Percentiles rank a stretch among this genome's conserved stretches.
Evolutionary conservation across 2,329 filamentous ascomycete genomes (phyloP).

Genomic region (Colletotrichum magnum): DNA sequence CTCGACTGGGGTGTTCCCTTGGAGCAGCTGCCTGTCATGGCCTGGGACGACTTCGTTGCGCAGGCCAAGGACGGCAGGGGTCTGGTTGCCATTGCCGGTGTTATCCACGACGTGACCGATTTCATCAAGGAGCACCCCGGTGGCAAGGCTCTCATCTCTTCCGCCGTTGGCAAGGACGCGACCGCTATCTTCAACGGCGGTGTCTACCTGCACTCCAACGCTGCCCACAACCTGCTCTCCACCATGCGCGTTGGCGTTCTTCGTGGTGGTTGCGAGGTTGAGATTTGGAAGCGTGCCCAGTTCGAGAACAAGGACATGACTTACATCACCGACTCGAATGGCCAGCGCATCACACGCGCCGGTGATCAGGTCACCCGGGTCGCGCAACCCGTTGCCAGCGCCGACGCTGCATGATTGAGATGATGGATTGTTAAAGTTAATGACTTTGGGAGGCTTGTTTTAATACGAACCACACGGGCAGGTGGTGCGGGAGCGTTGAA

Average conservation of each 20-base stretch:
- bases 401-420: slow-evolving; percentile 79
- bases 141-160: slow-evolving; percentile 87
- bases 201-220: slow-evolving; percentile 91
- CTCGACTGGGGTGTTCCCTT: slow-evolving; percentile 91
- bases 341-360: slow-evolving; percentile 87
- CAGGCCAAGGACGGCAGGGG: slow-evolving; percentile 84
- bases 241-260: slow-evolving; percentile 92
- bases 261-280: slow-evolving; percentile 88
- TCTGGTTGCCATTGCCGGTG: slow-evolving; percentile 83
- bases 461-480: neutral
- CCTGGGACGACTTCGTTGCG: slow-evolving; percentile 88
- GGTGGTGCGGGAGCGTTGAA: slow-evolving; percentile 6
- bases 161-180: slow-evolving; percentile 87
- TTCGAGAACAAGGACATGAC: slow-evolving; percentile 87
- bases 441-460: slow-evolving; percentile 23
- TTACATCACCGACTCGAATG: slow-evolving; percentile 84
- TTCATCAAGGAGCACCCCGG: slow-evolving; percentile 94
- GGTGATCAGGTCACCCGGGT: slow-evolving; percentile 90
- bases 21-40: slow-evolving; percentile 86
- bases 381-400: slow-evolving; percentile 82
- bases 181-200: slow-evolving; percentile 94
- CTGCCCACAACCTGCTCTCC: slow-evolving; percentile 88
- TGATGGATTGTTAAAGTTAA: slow-evolving; percentile 20
- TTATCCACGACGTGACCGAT: slow-evolving; percentile 86
- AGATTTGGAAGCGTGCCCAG: slow-evolving; percentile 92